Evolutionary conservation across 805 yeast species (phyloP).

Genomic region (Grigorovia transvaalensis): DNA sequence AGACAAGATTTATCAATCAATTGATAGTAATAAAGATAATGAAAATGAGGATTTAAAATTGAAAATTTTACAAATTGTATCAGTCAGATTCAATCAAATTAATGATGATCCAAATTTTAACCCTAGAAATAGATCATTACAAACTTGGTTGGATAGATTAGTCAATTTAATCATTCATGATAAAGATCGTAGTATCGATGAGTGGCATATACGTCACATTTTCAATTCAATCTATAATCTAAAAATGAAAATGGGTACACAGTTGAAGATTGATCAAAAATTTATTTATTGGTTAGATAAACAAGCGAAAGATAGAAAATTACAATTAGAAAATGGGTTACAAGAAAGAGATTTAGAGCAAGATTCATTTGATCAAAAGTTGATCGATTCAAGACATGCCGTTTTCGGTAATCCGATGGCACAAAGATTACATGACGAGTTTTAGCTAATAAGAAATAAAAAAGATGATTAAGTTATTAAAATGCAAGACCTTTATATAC

Average conservation of each 20-base stretch:
- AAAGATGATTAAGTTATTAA: not conserved
- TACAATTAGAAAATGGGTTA: constrained; percentile 15
- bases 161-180: constrained; percentile 10
- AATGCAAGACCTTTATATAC: not conserved
- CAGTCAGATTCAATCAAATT: constrained; percentile 10
- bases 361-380: constrained; percentile 30
- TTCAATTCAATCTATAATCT: constrained; percentile 32
- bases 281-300: constrained; percentile 58
- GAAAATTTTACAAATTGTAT: constrained; percentile 22
- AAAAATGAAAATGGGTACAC: constrained; percentile 22
- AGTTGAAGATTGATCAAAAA: constrained; percentile 28
- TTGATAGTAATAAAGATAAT: constrained; percentile 9
- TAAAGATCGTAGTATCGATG: constrained; percentile 25
- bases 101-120: not conserved
- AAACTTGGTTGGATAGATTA: constrained; percentile 20
- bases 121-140: constrained; percentile 3
- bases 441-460: not conserved
- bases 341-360: constrained; percentile 26
- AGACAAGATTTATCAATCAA: constrained; percentile 9
- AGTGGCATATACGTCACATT: constrained; percentile 34
- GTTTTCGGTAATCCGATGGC: constrained; percentile 76
- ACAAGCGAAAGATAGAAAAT: constrained; percentile 31
- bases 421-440: constrained; percentile 29
- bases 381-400: constrained; percentile 44
- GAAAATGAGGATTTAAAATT: constrained; percentile 18